Evolutionary conservation across 345 rosid genomes (phyloP).

Genomic region (Bruguiera sexangula): DNA sequence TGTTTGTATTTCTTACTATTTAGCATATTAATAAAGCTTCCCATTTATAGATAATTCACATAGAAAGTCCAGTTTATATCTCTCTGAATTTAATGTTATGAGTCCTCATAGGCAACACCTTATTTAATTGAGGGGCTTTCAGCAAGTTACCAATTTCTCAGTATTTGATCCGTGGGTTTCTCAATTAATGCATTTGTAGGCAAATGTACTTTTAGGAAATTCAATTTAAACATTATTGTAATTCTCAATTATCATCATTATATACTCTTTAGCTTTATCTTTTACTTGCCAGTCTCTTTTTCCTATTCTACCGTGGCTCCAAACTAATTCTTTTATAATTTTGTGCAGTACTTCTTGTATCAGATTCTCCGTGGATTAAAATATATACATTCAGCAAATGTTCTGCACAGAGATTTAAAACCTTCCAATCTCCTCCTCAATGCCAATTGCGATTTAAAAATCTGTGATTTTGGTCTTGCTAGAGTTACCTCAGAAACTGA

Average conservation of each 20-base stretch:
- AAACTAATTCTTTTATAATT: conserved; percentile 8
- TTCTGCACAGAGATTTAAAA: conserved; percentile 89
- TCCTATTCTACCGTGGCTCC: neutral
- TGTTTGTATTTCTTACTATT: too few relatives aligned
- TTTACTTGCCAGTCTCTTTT: neutral
- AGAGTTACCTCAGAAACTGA: conserved; percentile 87
- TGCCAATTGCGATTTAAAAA: conserved; percentile 73
- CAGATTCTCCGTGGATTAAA: conserved; percentile 91
- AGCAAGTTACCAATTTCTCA: too few relatives aligned
- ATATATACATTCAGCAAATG: conserved; percentile 91
- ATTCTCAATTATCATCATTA: neutral
- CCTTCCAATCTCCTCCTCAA: conserved; percentile 87
- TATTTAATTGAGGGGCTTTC: too few relatives aligned
- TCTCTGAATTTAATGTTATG: too few relatives aligned
- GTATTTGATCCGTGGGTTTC: too few relatives aligned
- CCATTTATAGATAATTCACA: too few relatives aligned
- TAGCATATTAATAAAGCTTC: too few relatives aligned
- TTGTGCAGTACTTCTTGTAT: conserved; percentile 87
- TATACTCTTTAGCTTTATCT: conserved; percentile 1
- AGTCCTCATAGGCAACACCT: too few relatives aligned
- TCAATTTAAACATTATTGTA: neutral
- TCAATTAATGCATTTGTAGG: too few relatives aligned
- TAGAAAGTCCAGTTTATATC: too few relatives aligned
- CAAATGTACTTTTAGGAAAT: neutral
- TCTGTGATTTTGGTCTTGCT: conserved; percentile 91